phyloP scores from a whole-genome alignment of 2,329 filamentous ascomycete genomes.

The Aspergillus caelatus region DNA sequence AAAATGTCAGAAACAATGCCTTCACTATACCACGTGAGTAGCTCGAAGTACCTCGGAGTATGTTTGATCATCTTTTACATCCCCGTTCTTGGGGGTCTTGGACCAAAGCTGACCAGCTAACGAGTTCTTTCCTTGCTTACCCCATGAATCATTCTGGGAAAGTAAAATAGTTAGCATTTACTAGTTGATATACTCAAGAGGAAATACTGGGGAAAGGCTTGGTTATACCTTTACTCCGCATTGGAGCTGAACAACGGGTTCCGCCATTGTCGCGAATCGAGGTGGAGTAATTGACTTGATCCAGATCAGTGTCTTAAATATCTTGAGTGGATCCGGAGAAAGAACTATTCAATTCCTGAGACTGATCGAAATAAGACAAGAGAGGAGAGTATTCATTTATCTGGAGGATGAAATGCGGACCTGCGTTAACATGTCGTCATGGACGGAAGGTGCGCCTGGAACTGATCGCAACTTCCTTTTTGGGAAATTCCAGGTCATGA shows the following conservation, averaged over 20 bases:
- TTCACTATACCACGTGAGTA: not conserved
- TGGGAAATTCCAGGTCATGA: not conserved
- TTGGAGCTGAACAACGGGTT: slow-evolving; percentile 57
- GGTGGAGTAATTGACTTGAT: not conserved
- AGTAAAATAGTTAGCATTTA: not conserved
- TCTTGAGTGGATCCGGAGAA: not conserved
- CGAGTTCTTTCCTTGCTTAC: slow-evolving; percentile 67
- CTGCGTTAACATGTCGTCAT: slow-evolving; percentile 17
- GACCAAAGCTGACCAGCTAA: slow-evolving; percentile 67
- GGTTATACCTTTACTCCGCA: slow-evolving; percentile 54
- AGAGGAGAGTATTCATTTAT: not conserved
- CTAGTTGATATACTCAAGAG: not conserved
- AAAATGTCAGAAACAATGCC: not conserved
- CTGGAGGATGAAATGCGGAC: not conserved
- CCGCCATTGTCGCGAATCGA: slow-evolving; percentile 43
- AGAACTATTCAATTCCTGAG: not conserved
- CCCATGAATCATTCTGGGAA: slow-evolving; percentile 67
- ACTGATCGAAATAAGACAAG: not conserved
- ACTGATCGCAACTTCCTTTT: not conserved
- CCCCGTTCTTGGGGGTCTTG: slow-evolving; percentile 64
- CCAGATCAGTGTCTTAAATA: not conserved
- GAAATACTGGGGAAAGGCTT: not conserved
- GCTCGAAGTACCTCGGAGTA: slow-evolving; percentile 61
- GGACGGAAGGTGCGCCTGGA: not conserved
- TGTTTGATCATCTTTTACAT: slow-evolving; percentile 64